These are phyloP conservation scores for Daldinia eschscholtzii DNA, from an alignment of 2,329 filamentous ascomycete genomes.

Conservation along the genomic window DNA sequence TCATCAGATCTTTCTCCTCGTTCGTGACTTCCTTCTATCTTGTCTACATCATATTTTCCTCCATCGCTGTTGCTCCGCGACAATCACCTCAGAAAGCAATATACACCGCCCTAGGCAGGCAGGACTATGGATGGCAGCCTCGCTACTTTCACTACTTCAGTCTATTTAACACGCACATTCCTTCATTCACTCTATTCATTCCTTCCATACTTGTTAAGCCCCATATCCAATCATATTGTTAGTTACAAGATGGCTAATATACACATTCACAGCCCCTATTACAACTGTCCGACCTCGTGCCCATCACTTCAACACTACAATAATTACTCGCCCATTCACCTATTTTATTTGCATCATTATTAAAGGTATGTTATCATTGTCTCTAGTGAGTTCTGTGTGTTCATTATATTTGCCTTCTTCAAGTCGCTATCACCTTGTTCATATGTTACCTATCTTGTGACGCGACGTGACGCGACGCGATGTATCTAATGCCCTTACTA, in stretches of 20 bases:
- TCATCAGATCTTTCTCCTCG: not conserved
- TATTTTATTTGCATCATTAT: too few relatives aligned
- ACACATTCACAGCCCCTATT: not conserved
- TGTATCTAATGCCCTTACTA: not conserved
- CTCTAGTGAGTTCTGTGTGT: not conserved
- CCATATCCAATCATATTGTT: not conserved
- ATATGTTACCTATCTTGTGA: not conserved
- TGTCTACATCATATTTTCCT: not conserved
- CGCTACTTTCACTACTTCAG: not conserved
- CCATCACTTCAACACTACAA: too few relatives aligned
- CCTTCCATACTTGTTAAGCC: not conserved
- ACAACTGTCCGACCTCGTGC: too few relatives aligned
- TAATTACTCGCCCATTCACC: too few relatives aligned
- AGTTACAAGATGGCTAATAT: not conserved
- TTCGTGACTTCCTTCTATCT: not conserved
- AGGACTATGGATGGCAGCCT: not conserved
- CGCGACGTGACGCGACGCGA: not conserved
- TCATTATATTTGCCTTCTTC: not conserved
- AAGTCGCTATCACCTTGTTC: not conserved
- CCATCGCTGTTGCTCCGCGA: not conserved
- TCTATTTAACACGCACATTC: not conserved
- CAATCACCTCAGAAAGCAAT: not conserved
- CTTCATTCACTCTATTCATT: not conserved
- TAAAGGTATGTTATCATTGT: not conserved
- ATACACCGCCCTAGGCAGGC: not conserved